A percentile compares a stretch with the other conserved stretches of the same genome.
Conservation (phyloP, 140 eudicot species). For the Cichorium intybus region DNA sequence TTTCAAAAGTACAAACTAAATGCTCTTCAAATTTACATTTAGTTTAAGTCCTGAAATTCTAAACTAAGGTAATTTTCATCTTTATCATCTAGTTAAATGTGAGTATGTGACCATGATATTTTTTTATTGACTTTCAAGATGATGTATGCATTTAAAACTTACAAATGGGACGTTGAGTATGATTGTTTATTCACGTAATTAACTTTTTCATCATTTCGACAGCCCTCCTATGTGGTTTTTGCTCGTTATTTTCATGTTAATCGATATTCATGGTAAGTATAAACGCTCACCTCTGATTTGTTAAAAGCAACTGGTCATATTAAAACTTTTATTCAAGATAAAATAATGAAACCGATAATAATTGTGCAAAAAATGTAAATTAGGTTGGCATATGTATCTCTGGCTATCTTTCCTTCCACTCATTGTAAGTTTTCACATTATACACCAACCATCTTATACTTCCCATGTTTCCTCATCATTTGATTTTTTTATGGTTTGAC, state of each 20-base stretch:
- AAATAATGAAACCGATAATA: neutral
- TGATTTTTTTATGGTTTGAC: constrained; percentile 21
- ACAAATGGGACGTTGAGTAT: neutral
- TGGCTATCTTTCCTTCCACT: constrained; percentile 40
- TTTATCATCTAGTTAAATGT: neutral
- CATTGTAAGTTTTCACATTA: constrained; percentile 23
- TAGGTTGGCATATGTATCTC: constrained; percentile 40
- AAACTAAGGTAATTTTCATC: neutral
- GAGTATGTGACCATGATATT: too few relatives aligned
- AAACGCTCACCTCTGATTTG: neutral
- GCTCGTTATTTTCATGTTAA: constrained; percentile 54
- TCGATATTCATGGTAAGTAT: constrained; percentile 59
- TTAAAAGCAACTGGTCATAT: neutral
- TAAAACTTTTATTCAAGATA: too few relatives aligned
- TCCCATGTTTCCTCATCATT: constrained; percentile 23
- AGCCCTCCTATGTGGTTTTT: constrained; percentile 66
- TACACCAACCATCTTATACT: neutral
- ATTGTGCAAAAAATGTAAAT: neutral
- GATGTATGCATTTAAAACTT: neutral
- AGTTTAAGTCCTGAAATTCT: too few relatives aligned
- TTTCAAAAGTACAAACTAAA: neutral
- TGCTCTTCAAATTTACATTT: neutral
- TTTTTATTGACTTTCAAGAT: neutral
- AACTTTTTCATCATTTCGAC: constrained; percentile 7
- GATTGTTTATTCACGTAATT: neutral